A percentile compares a stretch with the other conserved stretches of the same genome.
These are phyloP conservation scores for Leishmania tarentolae DNA, from an alignment of 208 protist genomes.

Conservation along the genomic window DNA sequence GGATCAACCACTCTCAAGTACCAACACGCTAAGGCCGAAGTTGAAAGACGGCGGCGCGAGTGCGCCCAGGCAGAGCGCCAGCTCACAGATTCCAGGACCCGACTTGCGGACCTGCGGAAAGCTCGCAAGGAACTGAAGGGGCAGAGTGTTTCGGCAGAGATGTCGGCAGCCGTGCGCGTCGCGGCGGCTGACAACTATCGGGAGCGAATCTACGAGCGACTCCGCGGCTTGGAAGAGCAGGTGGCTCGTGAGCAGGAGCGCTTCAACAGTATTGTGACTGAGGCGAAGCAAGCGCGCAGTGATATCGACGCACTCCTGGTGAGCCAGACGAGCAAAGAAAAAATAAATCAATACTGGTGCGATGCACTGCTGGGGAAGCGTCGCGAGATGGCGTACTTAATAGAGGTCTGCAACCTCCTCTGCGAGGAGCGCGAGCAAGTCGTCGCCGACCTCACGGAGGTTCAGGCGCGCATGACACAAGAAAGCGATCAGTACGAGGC, in stretches of 20 bases:
- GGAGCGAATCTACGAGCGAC: slow-evolving; percentile 55
- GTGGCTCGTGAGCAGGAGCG: slow-evolving; percentile 85
- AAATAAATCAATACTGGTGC: slow-evolving; percentile 82
- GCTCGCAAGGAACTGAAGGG: slow-evolving; percentile 17
- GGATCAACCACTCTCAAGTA: slow-evolving; percentile 63
- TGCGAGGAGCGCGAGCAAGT: slow-evolving; percentile 81
- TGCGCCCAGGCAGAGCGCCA: slow-evolving; percentile 49
- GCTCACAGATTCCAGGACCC: slow-evolving; percentile 32
- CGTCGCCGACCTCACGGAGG: slow-evolving; percentile 42
- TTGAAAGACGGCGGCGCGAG: slow-evolving; percentile 49
- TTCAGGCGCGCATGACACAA: slow-evolving; percentile 40
- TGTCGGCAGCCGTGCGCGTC: slow-evolving; percentile 17
- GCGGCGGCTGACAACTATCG: slow-evolving; percentile 12
- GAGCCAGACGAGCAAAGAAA: slow-evolving; percentile 87
- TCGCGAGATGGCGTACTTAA: slow-evolving; percentile 92
- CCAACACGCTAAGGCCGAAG: slow-evolving; percentile 32
- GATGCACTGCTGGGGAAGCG: slow-evolving; percentile 87
- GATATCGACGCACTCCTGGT: slow-evolving; percentile 91
- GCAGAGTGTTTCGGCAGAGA: neutral
- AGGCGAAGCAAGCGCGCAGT: slow-evolving; percentile 79
- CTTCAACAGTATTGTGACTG: slow-evolving; percentile 71
- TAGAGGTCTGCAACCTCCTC: slow-evolving; percentile 90
- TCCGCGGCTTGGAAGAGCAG: slow-evolving; percentile 88
- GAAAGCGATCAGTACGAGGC: slow-evolving; percentile 68
- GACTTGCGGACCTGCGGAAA: slow-evolving; percentile 35